Base-by-base conservation (phyloP, 2,329 filamentous ascomycete species). In the Coniella vitis region DNA sequence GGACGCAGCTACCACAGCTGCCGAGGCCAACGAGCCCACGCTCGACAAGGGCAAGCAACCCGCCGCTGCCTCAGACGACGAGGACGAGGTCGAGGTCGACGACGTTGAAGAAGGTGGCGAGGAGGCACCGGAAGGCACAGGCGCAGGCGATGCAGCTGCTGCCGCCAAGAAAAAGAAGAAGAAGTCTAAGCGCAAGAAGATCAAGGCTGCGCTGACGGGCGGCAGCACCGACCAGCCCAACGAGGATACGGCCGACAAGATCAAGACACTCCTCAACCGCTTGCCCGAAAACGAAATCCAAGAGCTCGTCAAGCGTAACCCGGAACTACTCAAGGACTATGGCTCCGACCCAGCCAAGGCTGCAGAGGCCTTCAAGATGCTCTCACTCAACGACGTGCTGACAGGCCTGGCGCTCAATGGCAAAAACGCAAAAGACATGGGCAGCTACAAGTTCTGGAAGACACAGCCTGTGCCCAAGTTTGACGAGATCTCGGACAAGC, bases 391-490 rank as follows among this genome's bases (percentile, higher is more conserved):
- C 62, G 83, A 88, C 55, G 79, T 87, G 61, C 79, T 88, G 76
- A 87, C 85, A 1, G 84, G 85, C 0, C 67, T 87, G 60, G 85
- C 90, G 14, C 74, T 87, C 7, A 83, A 80, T 54, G 87, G 86
- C 48, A 94, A 93, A 75, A 95, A 95, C 61, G 84, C 82, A 59
- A 96, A 95, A 72, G 90, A 96, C 63, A 95, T 96, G 89, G 90
- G 85, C 7, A 87, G 84, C 51, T 96, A 97, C 76, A 96, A 95
- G 69, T 98, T 98, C 72, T 98, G 93, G 93, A 84, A 89, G 66
- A 98, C 93, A 40, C 93, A 98, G 67, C 93, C 93, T 1, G 93
- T 98, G 51, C 87, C 87, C 44, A 84, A 84, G 61, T 95, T 97
- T 62, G 84, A 78, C 60, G 72, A 83, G 64, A 58, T 61, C 13